Evolutionary conservation across 2,329 filamentous ascomycete genomes (phyloP), one percentile per base, ranked within the genome.

Genomic region (Macrophomina pseudophaseolina): DNA sequence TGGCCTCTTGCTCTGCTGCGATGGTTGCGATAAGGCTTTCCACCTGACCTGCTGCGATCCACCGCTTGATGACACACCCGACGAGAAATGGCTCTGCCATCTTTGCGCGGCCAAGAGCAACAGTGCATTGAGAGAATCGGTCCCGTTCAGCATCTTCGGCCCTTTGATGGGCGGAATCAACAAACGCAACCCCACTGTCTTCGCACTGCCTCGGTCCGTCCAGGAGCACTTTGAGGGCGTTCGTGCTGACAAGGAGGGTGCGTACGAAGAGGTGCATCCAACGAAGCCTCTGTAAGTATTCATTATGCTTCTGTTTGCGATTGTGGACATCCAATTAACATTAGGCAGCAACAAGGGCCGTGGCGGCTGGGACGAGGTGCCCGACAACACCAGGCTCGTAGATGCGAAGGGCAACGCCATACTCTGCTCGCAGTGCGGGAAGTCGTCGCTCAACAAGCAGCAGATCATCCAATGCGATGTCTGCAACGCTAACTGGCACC

Each of bases 11-110:
- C 86, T 98, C 70, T 97, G 94, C 80, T 99, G 95, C 79, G 95
- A 98, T 81, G 92, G 91, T 69, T 99, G 95, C 80, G 87, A 90
- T 68, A 88, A 92, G 71, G 92, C 94, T 5, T 97, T 96, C 80
- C 95, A 98, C 79, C 93, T 95, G 76, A 85, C 87, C 68, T 98
- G 95, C 77, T 88, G 95, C 71, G 91, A 96, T 78, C 93, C 94
- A 69, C 90, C 92, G 46, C 83, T 93, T 71, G n/a, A 54, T 8
- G 49, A 53, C 28, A 66, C 65, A n/a, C 72, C 71, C 54, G 72
- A 75, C 33, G 85, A 54, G 42, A 58, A 52, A 28, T 98, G 93
- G 92, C 95, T 86, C 78, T 98, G 94, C 80, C 90, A 91, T 72
- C 85, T 87, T 70, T 94, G 91, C 77, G 80, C 85, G 64, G 82